Conservation (phyloP, 2,329 filamentous ascomycete species). For the Aureobasidium vineae region DNA sequence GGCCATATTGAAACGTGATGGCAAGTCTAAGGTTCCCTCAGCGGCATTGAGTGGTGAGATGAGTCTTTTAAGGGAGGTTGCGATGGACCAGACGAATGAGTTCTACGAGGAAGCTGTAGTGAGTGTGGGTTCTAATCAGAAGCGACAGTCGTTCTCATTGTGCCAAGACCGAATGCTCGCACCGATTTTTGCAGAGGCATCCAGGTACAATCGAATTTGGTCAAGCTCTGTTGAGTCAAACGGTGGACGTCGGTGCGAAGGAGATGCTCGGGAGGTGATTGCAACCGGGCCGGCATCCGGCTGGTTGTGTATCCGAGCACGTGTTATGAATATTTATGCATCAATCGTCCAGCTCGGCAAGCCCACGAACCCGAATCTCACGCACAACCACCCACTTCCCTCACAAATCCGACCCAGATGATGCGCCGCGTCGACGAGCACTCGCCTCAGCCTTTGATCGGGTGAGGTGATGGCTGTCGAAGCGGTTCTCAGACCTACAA, state of each 20-base stretch:
- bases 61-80: slow-evolving; percentile 34
- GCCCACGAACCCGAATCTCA: neutral
- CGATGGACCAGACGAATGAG: slow-evolving; percentile 37
- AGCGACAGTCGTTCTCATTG: no score
- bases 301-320: neutral
- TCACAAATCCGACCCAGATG: neutral
- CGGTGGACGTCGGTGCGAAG: neutral
- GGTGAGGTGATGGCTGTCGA: neutral
- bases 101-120: slow-evolving; percentile 38
- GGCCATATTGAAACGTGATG: slow-evolving; percentile 36
- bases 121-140: no score
- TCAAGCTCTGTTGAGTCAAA: no score
- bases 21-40: slow-evolving; percentile 37
- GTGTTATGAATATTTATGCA: neutral
- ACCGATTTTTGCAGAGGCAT: no score
- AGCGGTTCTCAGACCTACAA: neutral
- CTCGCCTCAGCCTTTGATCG: no score
- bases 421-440: neutral
- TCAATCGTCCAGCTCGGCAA: neutral
- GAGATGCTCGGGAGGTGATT: neutral
- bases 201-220: no score
- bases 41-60: slow-evolving; percentile 38
- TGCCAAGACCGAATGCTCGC: no score
- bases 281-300: neutral
- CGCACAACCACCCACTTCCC: neutral